Percentiles rank a stretch among this genome's conserved stretches.
Evolutionary conservation across 2,329 filamentous ascomycete species (phyloP).

Genomic region (Trichoderma polysporum): DNA sequence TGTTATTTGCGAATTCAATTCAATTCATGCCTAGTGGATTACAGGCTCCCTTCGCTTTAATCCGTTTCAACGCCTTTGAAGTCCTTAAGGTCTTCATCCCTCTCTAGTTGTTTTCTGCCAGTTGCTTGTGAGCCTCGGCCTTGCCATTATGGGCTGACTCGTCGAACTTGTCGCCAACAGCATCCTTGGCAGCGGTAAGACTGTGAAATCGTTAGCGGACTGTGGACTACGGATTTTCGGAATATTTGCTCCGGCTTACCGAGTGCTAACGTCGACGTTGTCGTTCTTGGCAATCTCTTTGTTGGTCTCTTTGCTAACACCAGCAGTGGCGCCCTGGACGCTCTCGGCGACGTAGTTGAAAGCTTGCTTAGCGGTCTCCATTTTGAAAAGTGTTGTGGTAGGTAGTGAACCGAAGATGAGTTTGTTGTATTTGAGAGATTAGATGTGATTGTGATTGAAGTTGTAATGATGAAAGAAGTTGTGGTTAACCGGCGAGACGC

Average conservation of each 20-base stretch:
- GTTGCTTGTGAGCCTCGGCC: constrained; percentile 44
- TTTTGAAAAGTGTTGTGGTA: constrained; percentile 36
- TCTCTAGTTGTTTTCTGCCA: constrained; percentile 30
- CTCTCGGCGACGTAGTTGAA: constrained; percentile 69
- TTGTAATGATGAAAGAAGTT: neutral
- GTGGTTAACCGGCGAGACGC: neutral
- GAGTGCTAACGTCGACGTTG: constrained; percentile 53
- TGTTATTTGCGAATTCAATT: neutral
- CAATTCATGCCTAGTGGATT: constrained; percentile 4
- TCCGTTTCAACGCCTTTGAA: constrained; percentile 5
- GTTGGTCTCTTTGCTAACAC: constrained; percentile 68
- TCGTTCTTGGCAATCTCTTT: constrained; percentile 66
- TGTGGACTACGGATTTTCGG: neutral
- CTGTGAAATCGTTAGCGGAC: constrained; percentile 38
- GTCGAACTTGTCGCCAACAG: constrained; percentile 49
- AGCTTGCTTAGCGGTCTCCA: constrained; percentile 59
- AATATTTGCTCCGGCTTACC: constrained; percentile 40
- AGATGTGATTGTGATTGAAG: neutral
- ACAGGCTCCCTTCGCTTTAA: neutral
- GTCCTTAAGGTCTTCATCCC: neutral
- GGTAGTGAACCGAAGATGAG: constrained; percentile 18
- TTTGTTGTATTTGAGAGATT: constrained; percentile 19
- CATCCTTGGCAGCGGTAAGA: constrained; percentile 48
- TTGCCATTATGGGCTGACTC: constrained; percentile 42
- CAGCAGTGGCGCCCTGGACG: constrained; percentile 56